Base-by-base conservation (phyloP, 306 rosid species). In the Castanea mollissima region DNA sequence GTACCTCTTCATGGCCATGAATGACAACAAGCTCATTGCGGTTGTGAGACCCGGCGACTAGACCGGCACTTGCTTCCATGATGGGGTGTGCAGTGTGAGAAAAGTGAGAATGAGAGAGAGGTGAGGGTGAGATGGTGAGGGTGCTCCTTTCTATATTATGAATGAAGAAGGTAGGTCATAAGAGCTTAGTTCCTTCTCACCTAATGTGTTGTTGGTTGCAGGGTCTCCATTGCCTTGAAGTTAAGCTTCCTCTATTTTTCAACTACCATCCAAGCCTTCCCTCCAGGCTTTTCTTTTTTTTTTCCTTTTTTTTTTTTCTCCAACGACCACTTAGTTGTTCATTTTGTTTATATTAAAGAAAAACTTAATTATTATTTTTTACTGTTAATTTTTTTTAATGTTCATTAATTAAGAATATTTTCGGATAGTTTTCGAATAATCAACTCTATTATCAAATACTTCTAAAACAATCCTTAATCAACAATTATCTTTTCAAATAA, bases 11-110 rank as follows among this genome's bases (percentile, higher is more conserved):
- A 16, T 86, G 98, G 81, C 91, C 95, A 51, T 85, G 96, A 76
- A 95, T 91, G 87, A 89, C 94, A 27, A 95, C 91, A 52, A 95
- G 93, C 62, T 92, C 99, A 27, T 95, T 95, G 83, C 93, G 91
- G 88, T 93, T 87, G 79, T 90, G 90, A 84, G 99, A 83, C 21
- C 98, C 97, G 49, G 99, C 94, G 57, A 95, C 97, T 38, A 93
- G 97, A 29, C 99, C 98, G 44, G 96, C 93, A 16, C 93, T 90
- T 74, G 99, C 89, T 80, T 83, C 88, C 93, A 91, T 84, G 85
- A 72, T 15, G 71, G 55, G 74, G 60, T 56, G 65, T 83, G 46
- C 46, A 41, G 46, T 0, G 41, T 20, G 46, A 21, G 1, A 27
- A 54, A 12, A 38, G 13, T 9, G 9, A 59, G 31, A 75, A 57